Conservation (phyloP, 805 yeast genomes). For the Deakozyma indianensis region DNA sequence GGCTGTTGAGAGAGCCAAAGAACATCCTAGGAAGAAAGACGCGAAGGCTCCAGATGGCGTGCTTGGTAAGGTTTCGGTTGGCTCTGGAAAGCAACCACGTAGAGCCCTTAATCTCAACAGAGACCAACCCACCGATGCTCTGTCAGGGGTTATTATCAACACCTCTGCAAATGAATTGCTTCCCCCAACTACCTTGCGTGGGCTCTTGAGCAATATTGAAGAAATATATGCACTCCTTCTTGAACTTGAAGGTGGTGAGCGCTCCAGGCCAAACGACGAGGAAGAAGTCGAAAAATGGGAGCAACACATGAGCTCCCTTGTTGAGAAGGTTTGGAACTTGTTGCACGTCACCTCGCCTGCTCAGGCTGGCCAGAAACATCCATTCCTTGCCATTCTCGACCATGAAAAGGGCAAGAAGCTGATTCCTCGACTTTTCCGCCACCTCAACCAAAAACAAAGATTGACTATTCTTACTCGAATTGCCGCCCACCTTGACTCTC, state of each 20-base stretch:
- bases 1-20: slow-evolving; percentile 91
- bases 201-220: slow-evolving; percentile 59
- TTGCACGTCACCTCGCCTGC: slow-evolving; percentile 34
- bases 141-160: background rate
- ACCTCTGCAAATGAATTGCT: background rate
- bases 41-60: slow-evolving; percentile 70
- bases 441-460: slow-evolving; percentile 61
- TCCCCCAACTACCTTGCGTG: slow-evolving; percentile 7
- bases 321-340: slow-evolving; percentile 53
- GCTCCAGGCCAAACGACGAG: slow-evolving; percentile 33
- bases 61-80: slow-evolving; percentile 69
- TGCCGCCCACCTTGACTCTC: slow-evolving; percentile 64
- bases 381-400: slow-evolving; percentile 69
- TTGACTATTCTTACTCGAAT: slow-evolving; percentile 63
- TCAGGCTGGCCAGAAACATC: slow-evolving; percentile 30
- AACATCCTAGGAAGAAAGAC: slow-evolving; percentile 54
- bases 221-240: slow-evolving; percentile 62
- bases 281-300: slow-evolving; percentile 21
- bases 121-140: slow-evolving; percentile 13
- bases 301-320: slow-evolving; percentile 15
- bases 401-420: slow-evolving; percentile 82
- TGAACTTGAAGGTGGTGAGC: slow-evolving; percentile 61
- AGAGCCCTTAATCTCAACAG: slow-evolving; percentile 47
- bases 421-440: slow-evolving; percentile 77
- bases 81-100: slow-evolving; percentile 76